These are phyloP conservation scores for Chrysanthemum lavandulifolium DNA, from an alignment of 129 eudicot genomes.

Conservation along the genomic window DNA sequence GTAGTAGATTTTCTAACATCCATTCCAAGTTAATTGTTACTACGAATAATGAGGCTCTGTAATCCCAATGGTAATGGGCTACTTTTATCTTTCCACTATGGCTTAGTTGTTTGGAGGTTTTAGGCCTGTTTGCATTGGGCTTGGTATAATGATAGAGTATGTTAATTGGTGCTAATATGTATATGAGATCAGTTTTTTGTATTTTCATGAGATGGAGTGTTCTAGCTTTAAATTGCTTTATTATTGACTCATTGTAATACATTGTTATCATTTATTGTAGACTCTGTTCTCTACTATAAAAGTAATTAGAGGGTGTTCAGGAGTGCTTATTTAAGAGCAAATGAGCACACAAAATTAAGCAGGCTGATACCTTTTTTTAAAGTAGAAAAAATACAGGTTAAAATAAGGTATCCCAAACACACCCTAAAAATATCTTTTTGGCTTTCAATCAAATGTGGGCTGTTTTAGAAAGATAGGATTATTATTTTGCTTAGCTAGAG, in stretches of 20 bases:
- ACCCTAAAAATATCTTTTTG: too few relatives aligned
- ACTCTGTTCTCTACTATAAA: neutral
- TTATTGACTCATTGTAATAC: neutral
- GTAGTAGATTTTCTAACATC: neutral
- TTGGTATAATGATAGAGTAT: slow-evolving; percentile 10
- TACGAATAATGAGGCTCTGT: neutral
- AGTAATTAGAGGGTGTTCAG: neutral
- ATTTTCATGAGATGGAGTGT: neutral
- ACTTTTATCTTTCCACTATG: neutral
- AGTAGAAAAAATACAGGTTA: neutral
- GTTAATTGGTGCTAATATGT: slow-evolving; percentile 1
- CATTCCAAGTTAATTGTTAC: neutral
- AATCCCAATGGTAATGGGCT: neutral
- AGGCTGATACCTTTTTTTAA: neutral
- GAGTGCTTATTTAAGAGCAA: too few relatives aligned
- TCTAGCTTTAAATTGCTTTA: neutral
- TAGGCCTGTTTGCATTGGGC: slow-evolving; percentile 12
- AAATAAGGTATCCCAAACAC: neutral
- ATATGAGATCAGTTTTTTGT: neutral
- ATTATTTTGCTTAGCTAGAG: neutral
- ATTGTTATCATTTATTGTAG: neutral
- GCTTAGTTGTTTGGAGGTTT: neutral
- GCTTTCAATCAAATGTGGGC: neutral
- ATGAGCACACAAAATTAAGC: too few relatives aligned
- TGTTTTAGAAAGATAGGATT: neutral